Evolutionary conservation across 257 asterid species (phyloP), one percentile per base, ranked within the genome.

Genomic region (Plectranthus barbatus): DNA sequence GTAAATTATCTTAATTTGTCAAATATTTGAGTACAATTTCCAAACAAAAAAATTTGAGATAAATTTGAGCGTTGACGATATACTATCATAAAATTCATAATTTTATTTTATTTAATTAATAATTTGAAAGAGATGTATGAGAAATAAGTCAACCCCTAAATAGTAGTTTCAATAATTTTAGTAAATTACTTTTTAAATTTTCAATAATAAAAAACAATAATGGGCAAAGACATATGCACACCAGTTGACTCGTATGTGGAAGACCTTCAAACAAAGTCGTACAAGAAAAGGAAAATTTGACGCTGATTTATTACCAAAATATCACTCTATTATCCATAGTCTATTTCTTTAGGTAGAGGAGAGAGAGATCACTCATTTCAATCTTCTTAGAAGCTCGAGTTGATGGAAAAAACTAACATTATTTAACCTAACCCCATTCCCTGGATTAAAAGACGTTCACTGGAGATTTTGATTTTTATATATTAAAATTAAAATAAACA

Each of bases 331-430:
- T 56, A 14, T 14, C 58, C 26, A n/a, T n/a, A n/a, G n/a, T 33
- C 31, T 41, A 67, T 45, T 45, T 13, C 36, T 66, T 55, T 56
- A 66, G 64, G 57, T 66, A 33, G 68, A 26, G 44, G 67, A 20
- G 54, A 9, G 7, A 3, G 3, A 6, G 62, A 36, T 44, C 29
- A 42, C 24, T 45, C 18, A 56, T 36, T 56, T 23, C 62, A 56
- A 55, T 56, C 46, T 53, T 59, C 40, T 23, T 24, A n/a, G 5
- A 41, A 12, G 26, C 36, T 23, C 17, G 11, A 15, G 21, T 44
- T 44, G 10, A 36, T 36, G 26, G 39, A 18, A 17, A 17, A 18
- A 44, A n/a, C n/a, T n/a, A n/a, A n/a, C n/a, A n/a, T n/a, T n/a
- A n/a, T n/a, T n/a, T n/a, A n/a, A n/a, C n/a, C n/a, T n/a, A n/a